Conservation (phyloP, 2,329 filamentous ascomycete genomes). For the Aspergillus ibericus region DNA sequence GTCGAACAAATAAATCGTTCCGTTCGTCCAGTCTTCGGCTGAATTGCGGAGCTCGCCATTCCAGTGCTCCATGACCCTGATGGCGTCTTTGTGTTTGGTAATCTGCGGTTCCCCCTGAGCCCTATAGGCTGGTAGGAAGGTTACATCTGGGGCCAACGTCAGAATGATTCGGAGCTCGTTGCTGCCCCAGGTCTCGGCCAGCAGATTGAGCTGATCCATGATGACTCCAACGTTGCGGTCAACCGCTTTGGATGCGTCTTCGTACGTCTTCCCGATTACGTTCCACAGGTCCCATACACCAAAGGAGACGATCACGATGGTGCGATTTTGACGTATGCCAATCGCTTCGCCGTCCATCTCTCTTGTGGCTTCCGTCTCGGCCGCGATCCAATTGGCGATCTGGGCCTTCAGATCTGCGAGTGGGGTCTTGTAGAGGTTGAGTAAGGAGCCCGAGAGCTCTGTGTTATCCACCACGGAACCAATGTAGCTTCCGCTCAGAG, state of each 20-base stretch:
- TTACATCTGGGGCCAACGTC: conserved; percentile 40
- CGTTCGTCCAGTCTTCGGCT: conserved; percentile 34
- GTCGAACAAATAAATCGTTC: conserved; percentile 40
- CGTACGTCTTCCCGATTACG: conserved; percentile 28
- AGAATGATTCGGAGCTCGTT: conserved; percentile 39
- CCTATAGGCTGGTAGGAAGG: conserved; percentile 40
- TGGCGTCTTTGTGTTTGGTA: conserved; percentile 33
- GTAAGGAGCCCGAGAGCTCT: conserved; percentile 27
- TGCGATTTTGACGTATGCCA: conserved; percentile 28
- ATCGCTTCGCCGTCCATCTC: conserved; percentile 24
- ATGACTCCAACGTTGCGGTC: conserved; percentile 34
- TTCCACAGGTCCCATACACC: conserved; percentile 44
- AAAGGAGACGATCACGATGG: conserved; percentile 40
- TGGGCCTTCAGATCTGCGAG: conserved; percentile 40
- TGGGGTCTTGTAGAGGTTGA: conserved; percentile 26
- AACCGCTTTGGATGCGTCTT: conserved; percentile 26
- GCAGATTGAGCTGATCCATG: conserved; percentile 32
- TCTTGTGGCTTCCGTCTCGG: conserved; percentile 29
- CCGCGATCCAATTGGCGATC: conserved; percentile 35
- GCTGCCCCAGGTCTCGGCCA: conserved; percentile 30
- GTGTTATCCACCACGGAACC: conserved; percentile 37
- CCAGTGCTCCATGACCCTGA: conserved; percentile 37
- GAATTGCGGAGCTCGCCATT: conserved; percentile 32
- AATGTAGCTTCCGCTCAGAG: conserved; percentile 25
- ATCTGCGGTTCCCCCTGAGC: conserved; percentile 22